These are phyloP conservation scores for Penicillium sp. DNA, from an alignment of 2,329 filamentous ascomycete genomes.

Conservation along the genomic window DNA sequence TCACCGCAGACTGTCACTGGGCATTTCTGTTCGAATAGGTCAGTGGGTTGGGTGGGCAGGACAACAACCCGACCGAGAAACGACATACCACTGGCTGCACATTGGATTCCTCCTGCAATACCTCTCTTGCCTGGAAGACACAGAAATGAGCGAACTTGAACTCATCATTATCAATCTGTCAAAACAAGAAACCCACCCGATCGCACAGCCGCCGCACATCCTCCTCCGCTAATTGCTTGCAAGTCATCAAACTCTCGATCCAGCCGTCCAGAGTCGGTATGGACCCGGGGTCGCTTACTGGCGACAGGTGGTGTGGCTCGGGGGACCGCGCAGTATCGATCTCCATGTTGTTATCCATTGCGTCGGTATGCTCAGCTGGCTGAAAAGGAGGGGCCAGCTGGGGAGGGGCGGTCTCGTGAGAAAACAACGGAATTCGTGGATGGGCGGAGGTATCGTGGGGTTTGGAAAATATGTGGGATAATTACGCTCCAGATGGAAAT, in stretches of 20 bases:
- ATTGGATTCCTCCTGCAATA: slow-evolving; percentile 95
- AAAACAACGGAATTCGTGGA: slow-evolving; percentile 20
- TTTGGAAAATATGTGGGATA: slow-evolving; percentile 11
- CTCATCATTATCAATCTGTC: slow-evolving; percentile 7
- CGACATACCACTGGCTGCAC: slow-evolving; percentile 90
- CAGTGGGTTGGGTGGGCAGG: slow-evolving; percentile 14
- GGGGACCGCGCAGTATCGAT: slow-evolving; percentile 84
- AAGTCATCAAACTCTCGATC: slow-evolving; percentile 97
- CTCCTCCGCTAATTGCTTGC: slow-evolving; percentile 93
- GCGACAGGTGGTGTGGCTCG: slow-evolving; percentile 70
- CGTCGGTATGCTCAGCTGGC: slow-evolving; percentile 23
- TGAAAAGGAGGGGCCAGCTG: slow-evolving; percentile 27
- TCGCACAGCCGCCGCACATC: slow-evolving; percentile 97
- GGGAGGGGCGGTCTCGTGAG: slow-evolving; percentile 37
- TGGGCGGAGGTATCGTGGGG: slow-evolving; percentile 5
- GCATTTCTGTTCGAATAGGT: slow-evolving; percentile 68
- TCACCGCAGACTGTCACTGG: slow-evolving; percentile 98
- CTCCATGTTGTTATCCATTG: slow-evolving; percentile 98
- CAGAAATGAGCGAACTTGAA: slow-evolving; percentile 18
- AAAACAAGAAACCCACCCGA: slow-evolving; percentile 63
- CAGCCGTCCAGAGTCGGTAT: slow-evolving; percentile 94
- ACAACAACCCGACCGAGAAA: slow-evolving; percentile 19
- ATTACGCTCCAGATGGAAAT: slow-evolving; percentile 13
- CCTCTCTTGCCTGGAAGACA: slow-evolving; percentile 74
- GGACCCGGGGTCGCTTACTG: slow-evolving; percentile 77